Evolutionary conservation across 2,329 filamentous ascomycete species (phyloP), one percentile per base, ranked within the genome.

Genomic region (Penicillium sp.): DNA sequence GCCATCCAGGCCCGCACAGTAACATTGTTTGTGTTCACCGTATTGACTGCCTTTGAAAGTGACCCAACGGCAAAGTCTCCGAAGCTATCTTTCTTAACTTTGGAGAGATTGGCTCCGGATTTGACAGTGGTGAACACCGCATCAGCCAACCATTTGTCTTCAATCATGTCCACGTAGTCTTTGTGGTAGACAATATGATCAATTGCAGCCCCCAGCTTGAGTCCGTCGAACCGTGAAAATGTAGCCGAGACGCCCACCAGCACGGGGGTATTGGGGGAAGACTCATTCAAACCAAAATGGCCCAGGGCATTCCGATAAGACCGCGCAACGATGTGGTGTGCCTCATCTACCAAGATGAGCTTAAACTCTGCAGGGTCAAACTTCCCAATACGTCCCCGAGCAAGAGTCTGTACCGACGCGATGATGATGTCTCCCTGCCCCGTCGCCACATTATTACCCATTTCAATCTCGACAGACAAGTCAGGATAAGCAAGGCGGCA

Each of bases 161-260:
- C 86, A 54, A 97, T 90, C 86, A 90, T 89, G 57, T 89, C 87
- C 24, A 88, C 78, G 56, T 89, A 91, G 64, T 90, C 86, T 60
- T 91, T 94, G 71, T 97, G 93, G 64, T 96, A 97, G 41, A 97
- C 93, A 55, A 97, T 96, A 66, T 96, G 89, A 63, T 97, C 93
- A 62, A 97, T 94, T 26, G 88, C 92, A 10, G 87, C 80, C 1
- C 92, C 92, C 1, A 97, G 79, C 52, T 84, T 85, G 26, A 96
- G 75, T 0, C 93, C 93, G 66, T 97, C 93, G 53, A 91, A 91
- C 41, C 93, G 75, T n/a, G 83, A 85, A 58, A 88, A 80, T 1
- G 85, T 88, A 3, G 94, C 94, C 8, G 93, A 97, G 3, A 99
- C 92, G 4, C 94, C 94, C 10, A 99, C 87, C 12, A 99, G 77